Evolutionary conservation across 169 alveolate species (phyloP), one percentile per base, ranked within the genome.

Genomic region (Babesia ovata): DNA sequence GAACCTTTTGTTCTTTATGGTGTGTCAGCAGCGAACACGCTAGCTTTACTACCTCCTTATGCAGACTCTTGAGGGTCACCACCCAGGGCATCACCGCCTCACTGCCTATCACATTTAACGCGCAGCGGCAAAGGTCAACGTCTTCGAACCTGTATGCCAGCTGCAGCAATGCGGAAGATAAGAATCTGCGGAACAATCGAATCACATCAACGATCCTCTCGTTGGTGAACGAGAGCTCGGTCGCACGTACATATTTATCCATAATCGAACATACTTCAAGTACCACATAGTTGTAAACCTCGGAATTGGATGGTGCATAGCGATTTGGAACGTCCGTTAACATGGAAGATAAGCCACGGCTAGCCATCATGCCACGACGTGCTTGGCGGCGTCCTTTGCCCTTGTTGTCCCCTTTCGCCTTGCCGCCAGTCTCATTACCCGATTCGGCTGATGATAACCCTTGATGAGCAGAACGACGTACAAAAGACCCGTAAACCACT

Each of bases 51-150:
- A 73, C 21, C 48, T 71, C 74, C 33, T 12, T 60, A 11, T 81
- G 70, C 29, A 74, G 39, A 22, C 36, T 29, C 69, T 61, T 73
- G 19, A 73, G 70, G 6, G 66, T 13, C 11, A 57, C 75, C 13
- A 81, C 46, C 88, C 88, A 81, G 26, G 61, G 70, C 79, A 81
- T 65, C 17, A 61, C 49, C 17, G 24, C 44, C 13, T 62, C 29
- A 21, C 26, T 26, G 26, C 74, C 53, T 8, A 81, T 19, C 36
- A 46, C 39, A 33, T 21, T 48, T 29, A 81, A 54, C 21, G 70
- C 52, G 14, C 58, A 63, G 24, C 73, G 50, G 44, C 71, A 44
- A 2, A 70, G 33, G 49, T 79, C 87, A 13, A 79, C n/a, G 65
- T 70, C 83, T 24, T 79, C 72, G 58, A 33, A 44, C 28, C 50